Conservation (phyloP, 257 asterid species). For the Haberlea rhodopensis region DNA sequence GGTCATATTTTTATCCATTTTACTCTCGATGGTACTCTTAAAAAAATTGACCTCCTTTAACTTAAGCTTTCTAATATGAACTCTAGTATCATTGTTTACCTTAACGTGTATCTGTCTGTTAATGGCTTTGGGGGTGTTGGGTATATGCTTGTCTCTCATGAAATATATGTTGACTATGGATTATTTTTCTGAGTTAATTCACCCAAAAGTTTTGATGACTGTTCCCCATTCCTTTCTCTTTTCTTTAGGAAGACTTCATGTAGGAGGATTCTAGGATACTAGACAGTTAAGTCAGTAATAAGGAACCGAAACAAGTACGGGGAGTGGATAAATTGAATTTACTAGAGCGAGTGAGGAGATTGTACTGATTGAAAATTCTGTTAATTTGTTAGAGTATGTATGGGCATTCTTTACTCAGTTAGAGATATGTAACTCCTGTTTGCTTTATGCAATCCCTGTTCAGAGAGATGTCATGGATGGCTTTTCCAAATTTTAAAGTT, state of each 20-base stretch:
- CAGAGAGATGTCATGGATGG: neutral
- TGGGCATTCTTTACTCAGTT: neutral
- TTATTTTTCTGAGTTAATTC: neutral
- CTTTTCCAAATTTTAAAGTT: too few relatives aligned
- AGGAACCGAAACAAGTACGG: neutral
- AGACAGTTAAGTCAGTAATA: neutral
- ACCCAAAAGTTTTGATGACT: neutral
- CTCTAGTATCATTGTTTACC: neutral
- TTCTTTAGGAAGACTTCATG: conserved; percentile 6
- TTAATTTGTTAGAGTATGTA: neutral
- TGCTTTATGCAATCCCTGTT: neutral
- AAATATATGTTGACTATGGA: neutral
- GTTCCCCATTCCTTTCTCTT: neutral
- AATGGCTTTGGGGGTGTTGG: neutral
- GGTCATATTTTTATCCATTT: too few relatives aligned
- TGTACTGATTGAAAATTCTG: neutral
- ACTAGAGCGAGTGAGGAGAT: neutral
- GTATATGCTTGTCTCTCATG: neutral
- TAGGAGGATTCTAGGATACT: neutral
- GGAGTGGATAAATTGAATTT: neutral
- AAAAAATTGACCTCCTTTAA: neutral
- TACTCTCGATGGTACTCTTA: neutral
- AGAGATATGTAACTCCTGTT: neutral
- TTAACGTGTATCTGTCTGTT: neutral
- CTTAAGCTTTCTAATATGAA: neutral